A percentile compares a stretch with the other conserved stretches of the same genome.
Evolutionary conservation across 495 filamentous ascomycete genomes (phyloP).

Genomic region (Tuber microsphaerosporum): DNA sequence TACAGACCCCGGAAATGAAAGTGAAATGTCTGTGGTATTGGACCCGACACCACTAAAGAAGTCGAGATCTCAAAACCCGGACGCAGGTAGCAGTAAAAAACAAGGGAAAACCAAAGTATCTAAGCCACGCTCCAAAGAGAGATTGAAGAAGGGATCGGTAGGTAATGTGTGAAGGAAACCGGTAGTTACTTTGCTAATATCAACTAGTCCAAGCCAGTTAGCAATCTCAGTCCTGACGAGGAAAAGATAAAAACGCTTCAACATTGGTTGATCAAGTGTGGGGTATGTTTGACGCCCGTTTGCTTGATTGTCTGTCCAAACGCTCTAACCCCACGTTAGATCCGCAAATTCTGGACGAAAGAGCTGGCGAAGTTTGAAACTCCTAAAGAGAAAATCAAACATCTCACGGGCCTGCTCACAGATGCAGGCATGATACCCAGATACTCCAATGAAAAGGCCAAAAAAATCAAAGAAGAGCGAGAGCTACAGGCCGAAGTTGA

Average conservation of each 20-base stretch:
- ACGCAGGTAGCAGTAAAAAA: conserved; percentile 9
- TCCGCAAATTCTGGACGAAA: conserved; percentile 83
- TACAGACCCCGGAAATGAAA: conserved; percentile 56
- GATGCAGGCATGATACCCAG: conserved; percentile 82
- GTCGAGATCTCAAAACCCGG: not conserved
- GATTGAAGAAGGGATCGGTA: conserved; percentile 28
- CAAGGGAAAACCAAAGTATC: conserved; percentile 19
- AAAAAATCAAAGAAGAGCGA: conserved; percentile 72
- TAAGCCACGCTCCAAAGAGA: conserved; percentile 28
- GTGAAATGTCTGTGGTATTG: conserved; percentile 69
- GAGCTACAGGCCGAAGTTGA: conserved; percentile 78
- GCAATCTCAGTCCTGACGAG: conserved; percentile 59
- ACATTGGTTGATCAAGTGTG: conserved; percentile 80
- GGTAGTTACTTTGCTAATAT: conserved; percentile 12
- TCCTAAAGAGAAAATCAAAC: conserved; percentile 69
- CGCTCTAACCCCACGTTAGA: conserved; percentile 30
- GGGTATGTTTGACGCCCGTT: conserved; percentile 41
- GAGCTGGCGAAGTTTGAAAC: conserved; percentile 72
- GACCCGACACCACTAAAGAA: conserved; percentile 42
- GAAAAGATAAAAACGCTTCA: conserved; percentile 87
- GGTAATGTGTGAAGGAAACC: not conserved
- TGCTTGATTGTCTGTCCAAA: not conserved
- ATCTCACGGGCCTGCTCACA: conserved; percentile 67
- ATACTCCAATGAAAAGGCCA: conserved; percentile 74
- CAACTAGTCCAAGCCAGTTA: conserved; percentile 31